A percentile compares a stretch with the other conserved stretches of the same genome.
phyloP scores from a whole-genome alignment of 2,329 filamentous ascomycete genomes.

The Microascus cirrosus region DNA sequence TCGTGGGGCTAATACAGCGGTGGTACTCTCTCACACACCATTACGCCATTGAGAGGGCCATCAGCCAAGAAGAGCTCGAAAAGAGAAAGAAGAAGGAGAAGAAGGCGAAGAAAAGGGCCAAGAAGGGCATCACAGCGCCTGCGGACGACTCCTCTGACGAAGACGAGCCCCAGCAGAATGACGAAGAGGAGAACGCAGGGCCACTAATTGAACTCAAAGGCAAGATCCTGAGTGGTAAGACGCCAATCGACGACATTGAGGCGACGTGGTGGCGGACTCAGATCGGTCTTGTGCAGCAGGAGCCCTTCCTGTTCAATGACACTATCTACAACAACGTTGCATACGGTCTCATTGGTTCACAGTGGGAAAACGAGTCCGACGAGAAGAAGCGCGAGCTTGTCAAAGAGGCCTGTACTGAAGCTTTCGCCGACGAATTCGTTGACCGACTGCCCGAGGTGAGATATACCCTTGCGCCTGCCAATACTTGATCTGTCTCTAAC shows the following conservation, averaged over 20 bases:
- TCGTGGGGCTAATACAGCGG: constrained; percentile 57
- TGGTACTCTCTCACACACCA: constrained; percentile 56
- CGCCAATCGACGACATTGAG: constrained; percentile 10
- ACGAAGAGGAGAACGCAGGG: constrained; percentile 3
- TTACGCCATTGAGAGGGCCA: constrained; percentile 35
- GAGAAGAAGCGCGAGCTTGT: constrained; percentile 40
- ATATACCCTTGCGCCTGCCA: not conserved
- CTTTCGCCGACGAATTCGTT: constrained; percentile 61
- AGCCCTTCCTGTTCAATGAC: constrained; percentile 40
- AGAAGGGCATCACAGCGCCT: not conserved
- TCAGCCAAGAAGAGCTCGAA: constrained; percentile 34
- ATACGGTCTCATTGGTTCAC: constrained; percentile 41
- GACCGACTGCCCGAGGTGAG: constrained; percentile 44
- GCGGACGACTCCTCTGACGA: constrained; percentile 2
- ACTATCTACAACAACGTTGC: constrained; percentile 47
- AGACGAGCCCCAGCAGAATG: not conserved
- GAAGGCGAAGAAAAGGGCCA: constrained; percentile 8
- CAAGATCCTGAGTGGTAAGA: constrained; percentile 8
- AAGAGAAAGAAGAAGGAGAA: constrained; percentile 23
- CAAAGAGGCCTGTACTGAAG: constrained; percentile 51
- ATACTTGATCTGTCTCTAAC: not conserved
- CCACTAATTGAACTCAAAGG: constrained; percentile 5
- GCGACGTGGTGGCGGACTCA: constrained; percentile 31
- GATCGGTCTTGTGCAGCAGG: constrained; percentile 40
- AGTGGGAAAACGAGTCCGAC: constrained; percentile 33